These are phyloP conservation scores for Papiliotrema fonsecae DNA, from an alignment of 1,284 basidiomycete species.

Conservation along the genomic window DNA sequence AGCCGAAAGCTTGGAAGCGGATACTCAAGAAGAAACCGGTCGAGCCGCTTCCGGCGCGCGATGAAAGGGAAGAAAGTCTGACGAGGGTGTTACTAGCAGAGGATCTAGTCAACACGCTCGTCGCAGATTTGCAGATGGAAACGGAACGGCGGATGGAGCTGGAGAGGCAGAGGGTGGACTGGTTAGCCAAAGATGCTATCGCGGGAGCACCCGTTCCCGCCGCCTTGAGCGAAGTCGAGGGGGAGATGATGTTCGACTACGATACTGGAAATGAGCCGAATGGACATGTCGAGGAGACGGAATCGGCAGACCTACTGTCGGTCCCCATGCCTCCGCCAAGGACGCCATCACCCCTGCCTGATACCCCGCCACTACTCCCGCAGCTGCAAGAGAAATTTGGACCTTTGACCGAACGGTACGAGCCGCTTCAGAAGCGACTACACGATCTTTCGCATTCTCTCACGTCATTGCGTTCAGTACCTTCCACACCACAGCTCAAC, in stretches of 20 bases:
- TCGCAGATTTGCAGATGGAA: conserved; percentile 63
- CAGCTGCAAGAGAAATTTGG: conserved; percentile 27
- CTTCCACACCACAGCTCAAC: conserved; percentile 7
- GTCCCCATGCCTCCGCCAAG: neutral
- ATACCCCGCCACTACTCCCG: conserved; percentile 13
- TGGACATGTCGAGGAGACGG: neutral
- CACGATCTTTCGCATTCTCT: conserved; percentile 41
- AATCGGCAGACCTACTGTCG: neutral
- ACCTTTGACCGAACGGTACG: conserved; percentile 28
- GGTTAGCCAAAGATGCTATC: conserved; percentile 42
- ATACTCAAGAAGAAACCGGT: conserved; percentile 9
- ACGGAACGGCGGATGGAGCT: conserved; percentile 57
- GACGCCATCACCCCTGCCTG: conserved; percentile 10
- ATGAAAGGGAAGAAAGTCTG: conserved; percentile 38
- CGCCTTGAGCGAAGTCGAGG: neutral
- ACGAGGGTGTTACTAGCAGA: conserved; percentile 60
- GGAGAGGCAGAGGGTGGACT: conserved; percentile 50
- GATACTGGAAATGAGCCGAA: conserved; percentile 5
- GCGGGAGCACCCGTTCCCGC: conserved; percentile 14
- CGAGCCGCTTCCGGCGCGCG: neutral
- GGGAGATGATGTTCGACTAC: conserved; percentile 9
- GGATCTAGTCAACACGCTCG: conserved; percentile 58
- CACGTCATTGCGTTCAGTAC: conserved; percentile 24
- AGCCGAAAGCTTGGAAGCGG: conserved; percentile 8
- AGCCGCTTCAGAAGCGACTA: conserved; percentile 36